A percentile compares a stretch with the other conserved stretches of the same genome.
These are phyloP conservation scores for Entomortierella chlamydospora DNA, from an alignment of 192 early-diverging fungal genomes.

Conservation along the genomic window DNA sequence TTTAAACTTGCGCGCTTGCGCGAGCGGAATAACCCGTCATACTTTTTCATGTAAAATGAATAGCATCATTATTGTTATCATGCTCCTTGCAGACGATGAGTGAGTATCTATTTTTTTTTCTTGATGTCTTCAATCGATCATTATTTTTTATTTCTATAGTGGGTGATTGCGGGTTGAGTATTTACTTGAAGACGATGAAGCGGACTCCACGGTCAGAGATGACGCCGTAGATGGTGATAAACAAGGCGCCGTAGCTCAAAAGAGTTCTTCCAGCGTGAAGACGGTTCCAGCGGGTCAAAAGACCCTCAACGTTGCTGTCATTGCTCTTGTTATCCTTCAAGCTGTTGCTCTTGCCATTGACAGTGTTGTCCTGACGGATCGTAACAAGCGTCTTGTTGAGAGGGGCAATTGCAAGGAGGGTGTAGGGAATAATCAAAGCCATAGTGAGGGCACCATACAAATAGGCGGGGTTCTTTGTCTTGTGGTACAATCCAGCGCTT, in stretches of 20 bases:
- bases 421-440: constrained; percentile 20
- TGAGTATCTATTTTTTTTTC: not conserved
- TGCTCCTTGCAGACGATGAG: too few relatives aligned
- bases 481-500: constrained; percentile 29
- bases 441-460: constrained; percentile 31
- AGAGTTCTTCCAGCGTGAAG: constrained; percentile 22
- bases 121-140: not conserved
- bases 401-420: constrained; percentile 7
- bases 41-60: too few relatives aligned
- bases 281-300: constrained; percentile 31
- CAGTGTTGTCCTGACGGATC: constrained; percentile 41
- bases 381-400: constrained; percentile 33
- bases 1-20: too few relatives aligned
- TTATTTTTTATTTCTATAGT: not conserved
- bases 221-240: constrained; percentile 17
- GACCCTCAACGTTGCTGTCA: constrained; percentile 12
- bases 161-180: too few relatives aligned
- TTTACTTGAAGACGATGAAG: constrained; percentile 43
- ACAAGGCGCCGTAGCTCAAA: constrained; percentile 20
- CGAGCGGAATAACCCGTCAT: too few relatives aligned
- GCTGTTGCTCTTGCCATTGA: constrained; percentile 32
- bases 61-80: too few relatives aligned
- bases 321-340: constrained; percentile 39
- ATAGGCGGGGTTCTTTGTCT: constrained; percentile 46
- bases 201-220: constrained; percentile 24